Evolutionary conservation across 1,284 basidiomycete genomes (phyloP).

Genomic region (Pseudozyma flocculosa): DNA sequence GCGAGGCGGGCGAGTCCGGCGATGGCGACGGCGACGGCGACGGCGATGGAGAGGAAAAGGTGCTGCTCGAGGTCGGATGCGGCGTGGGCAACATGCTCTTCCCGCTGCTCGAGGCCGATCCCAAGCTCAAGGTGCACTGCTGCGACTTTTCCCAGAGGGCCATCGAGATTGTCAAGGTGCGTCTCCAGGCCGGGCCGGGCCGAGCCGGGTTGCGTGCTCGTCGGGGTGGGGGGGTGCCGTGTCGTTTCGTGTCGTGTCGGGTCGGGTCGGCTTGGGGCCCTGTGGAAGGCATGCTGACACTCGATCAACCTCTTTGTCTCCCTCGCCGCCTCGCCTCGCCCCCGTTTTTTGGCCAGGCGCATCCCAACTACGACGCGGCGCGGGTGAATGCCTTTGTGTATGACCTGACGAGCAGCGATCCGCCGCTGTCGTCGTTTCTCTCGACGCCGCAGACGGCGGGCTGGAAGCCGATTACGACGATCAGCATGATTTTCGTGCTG

Average conservation of each 20-base stretch:
- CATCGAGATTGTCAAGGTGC: conserved; percentile 46
- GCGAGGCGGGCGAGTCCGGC: not conserved
- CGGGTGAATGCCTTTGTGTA: conserved; percentile 57
- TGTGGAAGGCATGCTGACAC: too few relatives aligned
- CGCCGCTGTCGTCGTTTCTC: conserved; percentile 2
- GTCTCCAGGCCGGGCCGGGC: not conserved
- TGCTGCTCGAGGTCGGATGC: conserved; percentile 55
- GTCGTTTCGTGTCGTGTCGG: too few relatives aligned
- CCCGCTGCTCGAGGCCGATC: conserved; percentile 44
- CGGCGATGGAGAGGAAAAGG: conserved; percentile 6
- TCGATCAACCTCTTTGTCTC: too few relatives aligned
- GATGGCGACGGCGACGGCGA: conserved; percentile 9
- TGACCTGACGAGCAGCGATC: conserved; percentile 41
- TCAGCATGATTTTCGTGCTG: conserved; percentile 57
- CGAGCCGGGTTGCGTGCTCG: too few relatives aligned
- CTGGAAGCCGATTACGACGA: conserved; percentile 36
- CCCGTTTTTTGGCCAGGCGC: too few relatives aligned
- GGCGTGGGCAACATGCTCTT: conserved; percentile 57
- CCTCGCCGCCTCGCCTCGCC: too few relatives aligned
- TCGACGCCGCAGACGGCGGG: not conserved
- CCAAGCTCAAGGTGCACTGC: conserved; percentile 44
- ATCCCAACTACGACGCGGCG: conserved; percentile 35
- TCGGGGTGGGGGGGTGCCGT: too few relatives aligned
- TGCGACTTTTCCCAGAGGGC: conserved; percentile 56
- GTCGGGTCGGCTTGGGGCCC: too few relatives aligned